Evolutionary conservation across 2,329 filamentous ascomycete genomes (phyloP).

Genomic region (Monosporascus cannonballus): DNA sequence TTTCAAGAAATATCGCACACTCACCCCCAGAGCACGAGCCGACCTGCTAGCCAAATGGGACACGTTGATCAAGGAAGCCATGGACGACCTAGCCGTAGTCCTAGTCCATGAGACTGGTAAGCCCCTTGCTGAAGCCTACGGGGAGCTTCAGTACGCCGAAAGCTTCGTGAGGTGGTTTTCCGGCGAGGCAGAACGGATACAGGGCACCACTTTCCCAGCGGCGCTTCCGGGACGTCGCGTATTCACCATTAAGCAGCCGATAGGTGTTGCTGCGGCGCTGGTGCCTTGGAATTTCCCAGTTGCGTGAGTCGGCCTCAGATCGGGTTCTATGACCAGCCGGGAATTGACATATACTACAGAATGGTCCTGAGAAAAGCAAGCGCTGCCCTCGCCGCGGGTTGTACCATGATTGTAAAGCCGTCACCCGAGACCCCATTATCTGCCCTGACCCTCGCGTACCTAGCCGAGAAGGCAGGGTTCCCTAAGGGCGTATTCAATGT

Average conservation of each 20-base stretch:
- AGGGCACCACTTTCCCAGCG: constrained; percentile 53
- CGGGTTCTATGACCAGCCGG: background rate
- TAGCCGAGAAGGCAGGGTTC: constrained; percentile 64
- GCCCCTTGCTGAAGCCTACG: constrained; percentile 45
- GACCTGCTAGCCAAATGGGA: constrained; percentile 62
- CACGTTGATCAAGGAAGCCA: constrained; percentile 54
- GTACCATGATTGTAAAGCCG: constrained; percentile 69
- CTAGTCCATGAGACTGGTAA: constrained; percentile 58
- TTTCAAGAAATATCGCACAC: constrained; percentile 53
- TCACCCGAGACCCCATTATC: constrained; percentile 61
- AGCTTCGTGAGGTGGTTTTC: constrained; percentile 53
- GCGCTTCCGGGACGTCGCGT: constrained; percentile 57
- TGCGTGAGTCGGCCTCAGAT: constrained; percentile 31
- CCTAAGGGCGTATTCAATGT: constrained; percentile 63
- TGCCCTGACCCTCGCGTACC: constrained; percentile 44
- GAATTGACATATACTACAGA: constrained; percentile 3
- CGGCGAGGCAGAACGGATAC: constrained; percentile 42
- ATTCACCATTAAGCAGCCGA: constrained; percentile 69
- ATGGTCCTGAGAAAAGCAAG: constrained; percentile 63
- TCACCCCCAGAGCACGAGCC: constrained; percentile 54
- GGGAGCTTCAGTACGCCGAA: constrained; percentile 49
- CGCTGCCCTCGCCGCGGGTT: constrained; percentile 64
- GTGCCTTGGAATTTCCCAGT: constrained; percentile 69
- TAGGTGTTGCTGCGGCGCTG: constrained; percentile 61
- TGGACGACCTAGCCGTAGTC: constrained; percentile 56